These are phyloP conservation scores for Austroboletus novae-zelandiae DNA, from an alignment of 1,284 basidiomycete genomes.

Conservation along the genomic window DNA sequence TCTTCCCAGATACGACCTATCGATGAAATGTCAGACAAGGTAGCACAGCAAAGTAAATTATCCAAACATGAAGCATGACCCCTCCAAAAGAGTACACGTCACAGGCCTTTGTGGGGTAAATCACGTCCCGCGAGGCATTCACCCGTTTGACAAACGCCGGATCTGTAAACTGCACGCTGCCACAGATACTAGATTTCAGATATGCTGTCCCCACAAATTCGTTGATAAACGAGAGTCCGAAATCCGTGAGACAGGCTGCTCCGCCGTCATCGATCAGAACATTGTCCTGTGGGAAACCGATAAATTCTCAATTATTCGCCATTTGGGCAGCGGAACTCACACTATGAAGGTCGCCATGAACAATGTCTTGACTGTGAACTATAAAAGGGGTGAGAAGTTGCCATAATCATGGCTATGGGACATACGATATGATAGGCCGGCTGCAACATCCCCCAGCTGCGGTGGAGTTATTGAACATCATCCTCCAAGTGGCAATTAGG, in stretches of 20 bases:
- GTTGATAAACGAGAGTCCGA: slow-evolving; percentile 36
- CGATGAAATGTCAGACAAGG: slow-evolving; percentile 10
- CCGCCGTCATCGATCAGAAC: slow-evolving; percentile 25
- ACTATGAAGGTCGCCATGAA: slow-evolving; percentile 31
- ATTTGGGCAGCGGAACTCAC: slow-evolving; percentile 9
- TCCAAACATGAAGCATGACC: slow-evolving; percentile 27
- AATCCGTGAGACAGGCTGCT: slow-evolving; percentile 32
- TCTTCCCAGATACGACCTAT: slow-evolving; percentile 26
- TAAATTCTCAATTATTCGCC: background rate
- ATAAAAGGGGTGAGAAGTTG: background rate
- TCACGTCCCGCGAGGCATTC: background rate
- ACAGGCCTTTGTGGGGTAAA: too few relatives aligned
- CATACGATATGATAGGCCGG: slow-evolving; percentile 30
- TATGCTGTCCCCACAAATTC: slow-evolving; percentile 36
- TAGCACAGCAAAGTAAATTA: background rate
- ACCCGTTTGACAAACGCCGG: slow-evolving; percentile 30
- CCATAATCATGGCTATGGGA: background rate
- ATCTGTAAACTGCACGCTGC: slow-evolving; percentile 36
- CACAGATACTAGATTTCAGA: slow-evolving; percentile 31
- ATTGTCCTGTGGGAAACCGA: slow-evolving; percentile 24
- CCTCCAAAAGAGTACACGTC: slow-evolving; percentile 36
- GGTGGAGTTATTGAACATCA: background rate
- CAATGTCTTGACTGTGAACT: slow-evolving; percentile 24
- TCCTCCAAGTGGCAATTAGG: background rate
- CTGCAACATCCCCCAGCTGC: slow-evolving; percentile 25